These are phyloP conservation scores for Debaryomyces hansenii DNA, from an alignment of 805 yeast species.

Conservation along the genomic window DNA sequence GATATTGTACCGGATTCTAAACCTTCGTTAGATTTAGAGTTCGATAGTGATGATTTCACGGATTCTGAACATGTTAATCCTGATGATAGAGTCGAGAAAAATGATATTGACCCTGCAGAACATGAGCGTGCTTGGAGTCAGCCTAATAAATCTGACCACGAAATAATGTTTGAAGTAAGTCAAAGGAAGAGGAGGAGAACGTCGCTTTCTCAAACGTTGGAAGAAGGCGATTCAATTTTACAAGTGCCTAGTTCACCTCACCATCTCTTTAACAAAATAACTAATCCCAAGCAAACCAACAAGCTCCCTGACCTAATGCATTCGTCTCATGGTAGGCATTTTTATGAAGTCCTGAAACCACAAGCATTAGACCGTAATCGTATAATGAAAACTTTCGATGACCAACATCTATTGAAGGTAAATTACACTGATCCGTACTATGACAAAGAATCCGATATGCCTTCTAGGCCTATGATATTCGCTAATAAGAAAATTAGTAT, in stretches of 20 bases:
- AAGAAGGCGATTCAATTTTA: neutral
- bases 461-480: slow-evolving; percentile 55
- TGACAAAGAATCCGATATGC: slow-evolving; percentile 52
- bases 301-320: neutral
- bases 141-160: neutral
- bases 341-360: slow-evolving; percentile 23
- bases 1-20: neutral
- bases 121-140: neutral
- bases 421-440: slow-evolving; percentile 67
- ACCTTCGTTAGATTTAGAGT: neutral
- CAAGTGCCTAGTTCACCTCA: slow-evolving; percentile 17
- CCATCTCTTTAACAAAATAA: neutral
- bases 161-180: slow-evolving; percentile 17
- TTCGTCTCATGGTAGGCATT: slow-evolving; percentile 1
- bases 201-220: neutral
- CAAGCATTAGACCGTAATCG: slow-evolving; percentile 12
- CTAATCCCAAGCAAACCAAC: neutral
- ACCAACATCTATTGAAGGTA: slow-evolving; percentile 47
- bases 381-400: slow-evolving; percentile 34
- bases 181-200: slow-evolving; percentile 12
- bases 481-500: slow-evolving; percentile 66
- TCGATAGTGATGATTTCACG: neutral
- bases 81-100: neutral
- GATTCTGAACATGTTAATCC: neutral
- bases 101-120: neutral